Conservation (phyloP, 106 monocot genomes). For the Hemerocallis citrina region DNA sequence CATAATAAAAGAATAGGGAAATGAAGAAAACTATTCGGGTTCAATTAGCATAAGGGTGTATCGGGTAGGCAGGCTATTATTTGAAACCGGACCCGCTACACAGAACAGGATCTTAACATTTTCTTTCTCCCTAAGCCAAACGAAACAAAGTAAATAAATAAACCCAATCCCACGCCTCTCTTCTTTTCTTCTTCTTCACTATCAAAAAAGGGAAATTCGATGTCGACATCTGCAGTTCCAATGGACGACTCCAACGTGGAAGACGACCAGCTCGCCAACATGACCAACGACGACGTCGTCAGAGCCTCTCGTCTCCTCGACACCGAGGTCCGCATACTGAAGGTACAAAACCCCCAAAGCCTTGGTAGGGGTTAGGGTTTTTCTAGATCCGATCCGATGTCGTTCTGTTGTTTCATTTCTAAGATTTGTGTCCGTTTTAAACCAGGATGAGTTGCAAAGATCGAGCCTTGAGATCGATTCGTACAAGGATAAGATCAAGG, state of each 20-base stretch:
- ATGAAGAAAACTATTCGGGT: no score
- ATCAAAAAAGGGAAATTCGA: no score
- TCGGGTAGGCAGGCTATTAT: no score
- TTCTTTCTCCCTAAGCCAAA: no score
- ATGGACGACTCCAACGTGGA: slow-evolving; percentile 44
- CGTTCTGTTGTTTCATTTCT: not conserved
- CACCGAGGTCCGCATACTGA: slow-evolving; percentile 73
- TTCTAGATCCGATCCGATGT: not conserved
- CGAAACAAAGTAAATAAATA: no score
- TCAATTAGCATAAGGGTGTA: no score
- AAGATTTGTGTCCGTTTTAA: slow-evolving; percentile 2
- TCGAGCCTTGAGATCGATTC: slow-evolving; percentile 65
- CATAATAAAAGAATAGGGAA: no score
- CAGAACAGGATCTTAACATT: no score
- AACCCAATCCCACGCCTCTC: not conserved
- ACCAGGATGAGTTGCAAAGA: slow-evolving; percentile 86
- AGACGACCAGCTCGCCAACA: slow-evolving; percentile 68
- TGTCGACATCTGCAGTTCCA: slow-evolving; percentile 11
- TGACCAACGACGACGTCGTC: slow-evolving; percentile 72
- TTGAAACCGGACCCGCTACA: no score
- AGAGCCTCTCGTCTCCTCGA: slow-evolving; percentile 77
- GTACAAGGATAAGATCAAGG: slow-evolving; percentile 80
- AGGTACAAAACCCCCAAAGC: slow-evolving; percentile 25
- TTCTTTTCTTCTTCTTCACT: no score
- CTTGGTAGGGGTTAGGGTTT: not conserved